Base-by-base conservation (phyloP, 148 eudicot genomes). In the Euryodendron excelsum region DNA sequence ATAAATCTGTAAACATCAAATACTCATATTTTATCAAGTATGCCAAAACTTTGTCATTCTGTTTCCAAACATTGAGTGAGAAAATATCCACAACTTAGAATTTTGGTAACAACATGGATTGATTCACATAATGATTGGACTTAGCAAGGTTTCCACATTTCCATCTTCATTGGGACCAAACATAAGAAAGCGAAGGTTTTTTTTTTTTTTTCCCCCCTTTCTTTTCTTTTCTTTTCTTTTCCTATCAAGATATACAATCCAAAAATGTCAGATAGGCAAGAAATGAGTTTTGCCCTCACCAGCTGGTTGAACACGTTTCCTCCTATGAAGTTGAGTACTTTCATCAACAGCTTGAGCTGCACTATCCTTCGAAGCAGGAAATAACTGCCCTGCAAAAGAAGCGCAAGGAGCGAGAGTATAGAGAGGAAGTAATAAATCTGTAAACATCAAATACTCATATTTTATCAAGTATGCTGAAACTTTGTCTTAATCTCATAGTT, bases 311-410 rank as follows among this genome's bases (percentile, higher is more conserved):
- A 37, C 44, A 74, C 55, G 45, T 60, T 47, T 60, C 55, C 66
- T 59, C 1, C 15, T 28, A 31, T 5, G 68, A 39, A 60, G 37
- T 25, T 59, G 77, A 74, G 53, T 33, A 14, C 37, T 25, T 60
- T 59, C 55, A 41, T 75, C 45, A 59, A 33, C 68, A 77, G 74
- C 53, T 39, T 37, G 74, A 77, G 55, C 53, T 25, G n/a, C 66
- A 39, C 55, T 55, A n/a, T 69, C 45, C 34, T 61, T 58, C 25
- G 45, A 48, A 68, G 53, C 30, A 5, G 72, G 44, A 61, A 75
- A 58, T n/a, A 77, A 55, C 37, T 68, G 80, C 65, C 74, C 74
- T 77, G 74, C 64, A 69, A 55, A 36, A 55, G 30, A 63, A 68
- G 13, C 23, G 28, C 63, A 34, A 3, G 44, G 31, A 5, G 7